Evolutionary conservation across 1,139 yeast genomes (phyloP).

Genomic region (Candida frijolesensis): DNA sequence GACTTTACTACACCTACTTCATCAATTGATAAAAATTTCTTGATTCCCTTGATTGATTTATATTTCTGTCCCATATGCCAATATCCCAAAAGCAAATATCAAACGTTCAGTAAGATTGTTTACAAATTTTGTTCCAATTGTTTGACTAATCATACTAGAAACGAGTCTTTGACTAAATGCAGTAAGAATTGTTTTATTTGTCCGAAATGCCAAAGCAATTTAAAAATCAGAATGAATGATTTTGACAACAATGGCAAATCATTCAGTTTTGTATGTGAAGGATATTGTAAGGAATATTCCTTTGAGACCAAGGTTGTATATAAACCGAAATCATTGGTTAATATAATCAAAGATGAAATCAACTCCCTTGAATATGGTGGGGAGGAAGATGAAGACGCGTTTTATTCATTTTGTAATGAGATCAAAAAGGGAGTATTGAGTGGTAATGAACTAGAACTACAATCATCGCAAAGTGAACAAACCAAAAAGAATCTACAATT

Average conservation of each 20-base stretch:
- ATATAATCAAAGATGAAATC: slow-evolving; percentile 27
- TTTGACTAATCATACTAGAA: slow-evolving; percentile 33
- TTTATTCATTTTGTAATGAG: slow-evolving; percentile 12
- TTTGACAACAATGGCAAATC: slow-evolving; percentile 31
- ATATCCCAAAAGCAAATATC: slow-evolving; percentile 27
- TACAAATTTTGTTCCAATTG: slow-evolving; percentile 42
- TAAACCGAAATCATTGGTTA: slow-evolving; percentile 37
- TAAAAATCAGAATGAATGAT: slow-evolving; percentile 29
- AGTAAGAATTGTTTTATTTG: slow-evolving; percentile 43
- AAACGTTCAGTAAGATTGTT: slow-evolving; percentile 27
- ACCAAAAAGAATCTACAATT: slow-evolving; percentile 13
- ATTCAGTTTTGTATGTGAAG: slow-evolving; percentile 35
- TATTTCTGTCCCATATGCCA: slow-evolving; percentile 45
- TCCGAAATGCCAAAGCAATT: slow-evolving; percentile 34
- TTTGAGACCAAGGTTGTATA: slow-evolving; percentile 32
- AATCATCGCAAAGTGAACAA: slow-evolving; percentile 1
- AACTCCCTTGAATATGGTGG: too few relatives aligned
- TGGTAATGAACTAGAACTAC: not conserved
- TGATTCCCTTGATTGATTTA: slow-evolving; percentile 19
- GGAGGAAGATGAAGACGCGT: slow-evolving; percentile 9
- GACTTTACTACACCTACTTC: slow-evolving; percentile 5
- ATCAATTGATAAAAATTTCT: slow-evolving; percentile 8
- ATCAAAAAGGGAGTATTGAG: slow-evolving; percentile 13
- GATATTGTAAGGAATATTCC: slow-evolving; percentile 26
- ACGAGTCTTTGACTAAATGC: slow-evolving; percentile 27